Base-by-base conservation (phyloP, 257 asterid genomes). In the Rehmannia glutinosa region DNA sequence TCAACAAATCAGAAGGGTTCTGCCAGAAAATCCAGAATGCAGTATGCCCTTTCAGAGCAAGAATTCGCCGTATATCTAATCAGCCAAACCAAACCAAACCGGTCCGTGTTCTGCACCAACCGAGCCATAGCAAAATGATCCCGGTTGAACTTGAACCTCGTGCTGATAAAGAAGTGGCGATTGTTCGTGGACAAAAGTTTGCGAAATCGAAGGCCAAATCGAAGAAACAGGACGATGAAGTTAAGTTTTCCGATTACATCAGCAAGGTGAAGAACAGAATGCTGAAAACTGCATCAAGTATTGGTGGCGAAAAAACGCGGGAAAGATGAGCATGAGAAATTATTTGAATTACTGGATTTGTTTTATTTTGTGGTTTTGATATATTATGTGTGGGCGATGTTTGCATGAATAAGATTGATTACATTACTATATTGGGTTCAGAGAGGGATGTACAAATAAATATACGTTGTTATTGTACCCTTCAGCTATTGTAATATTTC, bases 171-270 rank as follows among this genome's bases (percentile, higher is more conserved):
- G 79, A 78, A 13, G 47, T 73, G 33, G 4, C 8, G 50, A 28
- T 78, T 30, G 35, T 51, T 15, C 15, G 62, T 38, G 70, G 68
- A 35, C 73, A 74, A 6, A 73, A 27, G 76, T 33, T 68, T 1
- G 59, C 59, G 5, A 73, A 67, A 39, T 35, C 19, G 0, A 70
- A 57, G 21, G 36, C 12, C 8, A 41, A 39, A 16, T 42, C 69
- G 10, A 59, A 30, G 12, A 65, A 59, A 11, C 0, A 65, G 1
- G 77, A 66, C 5, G 75, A 73, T 25, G 83, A 79, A 20, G 70
- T 60, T 45, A 73, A 2, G 72, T 77, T 80, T 28, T 73, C 80
- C 5, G 78, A 74, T 21, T 77, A 77, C 25, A 77, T 74, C 25
- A 42, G 23, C 66, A 62, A 70, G 73, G 77, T 77, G 49, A 80